Percentiles rank a stretch among this genome's conserved stretches.
Conservation (phyloP, 2,329 filamentous ascomycete genomes). For the Mycosphaerella arachidis region DNA sequence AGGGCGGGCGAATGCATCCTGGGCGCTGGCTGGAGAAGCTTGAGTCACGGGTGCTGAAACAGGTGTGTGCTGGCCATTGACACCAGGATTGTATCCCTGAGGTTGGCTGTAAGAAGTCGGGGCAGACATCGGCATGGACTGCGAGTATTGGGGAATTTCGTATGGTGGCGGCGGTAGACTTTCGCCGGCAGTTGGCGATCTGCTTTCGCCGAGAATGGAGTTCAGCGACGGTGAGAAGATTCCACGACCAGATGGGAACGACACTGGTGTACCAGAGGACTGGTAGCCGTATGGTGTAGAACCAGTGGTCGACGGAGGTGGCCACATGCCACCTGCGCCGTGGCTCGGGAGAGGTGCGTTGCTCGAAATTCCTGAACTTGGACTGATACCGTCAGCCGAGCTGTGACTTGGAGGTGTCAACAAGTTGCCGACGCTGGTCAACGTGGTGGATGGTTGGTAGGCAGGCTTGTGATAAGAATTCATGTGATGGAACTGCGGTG, state of each 20-base stretch:
- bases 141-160: slow-evolving; percentile 59
- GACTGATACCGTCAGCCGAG: slow-evolving; percentile 58
- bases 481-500: slow-evolving; percentile 52
- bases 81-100: slow-evolving; percentile 40
- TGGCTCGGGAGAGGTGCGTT: slow-evolving; percentile 57
- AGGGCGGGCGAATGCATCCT: slow-evolving; percentile 55
- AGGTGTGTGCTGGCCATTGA: slow-evolving; percentile 40
- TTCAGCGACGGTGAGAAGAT: slow-evolving; percentile 56
- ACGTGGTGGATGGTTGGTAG: slow-evolving; percentile 37
- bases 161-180: slow-evolving; percentile 63
- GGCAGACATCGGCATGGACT: slow-evolving; percentile 53
- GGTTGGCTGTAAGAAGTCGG: slow-evolving; percentile 46
- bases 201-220: slow-evolving; percentile 50
- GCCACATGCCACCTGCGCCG: slow-evolving; percentile 54
- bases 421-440: slow-evolving; percentile 56
- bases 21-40: slow-evolving; percentile 53
- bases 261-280: slow-evolving; percentile 42
- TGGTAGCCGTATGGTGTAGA: slow-evolving; percentile 54
- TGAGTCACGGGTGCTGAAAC: slow-evolving; percentile 29
- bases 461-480: slow-evolving; percentile 44
- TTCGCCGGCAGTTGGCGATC: slow-evolving; percentile 59
- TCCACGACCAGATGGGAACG: slow-evolving; percentile 46
- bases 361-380: slow-evolving; percentile 55
- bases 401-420: slow-evolving; percentile 60
- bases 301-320: slow-evolving; percentile 50